A percentile compares a stretch with the other conserved stretches of the same genome.
These are phyloP conservation scores for Hypholoma sublateritium DNA, from an alignment of 768 basidiomycete species.

Conservation along the genomic window DNA sequence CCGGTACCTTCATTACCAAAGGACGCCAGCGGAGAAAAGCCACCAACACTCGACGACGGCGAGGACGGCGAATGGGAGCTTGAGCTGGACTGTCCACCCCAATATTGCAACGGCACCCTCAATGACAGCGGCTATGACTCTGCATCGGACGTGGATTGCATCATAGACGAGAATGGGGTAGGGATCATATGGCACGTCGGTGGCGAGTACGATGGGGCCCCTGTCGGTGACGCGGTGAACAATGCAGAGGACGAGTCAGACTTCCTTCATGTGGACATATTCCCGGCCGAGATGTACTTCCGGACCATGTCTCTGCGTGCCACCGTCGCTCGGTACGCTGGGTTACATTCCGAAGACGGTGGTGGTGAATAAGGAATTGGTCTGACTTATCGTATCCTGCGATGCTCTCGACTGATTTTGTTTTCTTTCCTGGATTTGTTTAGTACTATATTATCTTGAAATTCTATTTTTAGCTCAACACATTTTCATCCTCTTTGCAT, in stretches of 20 bases:
- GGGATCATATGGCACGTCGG: neutral
- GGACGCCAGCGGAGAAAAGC: neutral
- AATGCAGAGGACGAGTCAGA: neutral
- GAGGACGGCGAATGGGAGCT: neutral
- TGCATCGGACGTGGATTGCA: neutral
- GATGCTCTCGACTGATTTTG: too few relatives aligned
- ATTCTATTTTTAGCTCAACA: too few relatives aligned
- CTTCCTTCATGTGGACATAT: neutral
- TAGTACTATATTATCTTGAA: too few relatives aligned
- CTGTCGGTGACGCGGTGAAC: neutral
- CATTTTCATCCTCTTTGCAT: too few relatives aligned
- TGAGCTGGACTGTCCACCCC: neutral
- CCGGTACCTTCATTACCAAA: neutral
- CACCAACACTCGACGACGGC: neutral
- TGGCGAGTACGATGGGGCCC: neutral
- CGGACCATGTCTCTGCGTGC: neutral
- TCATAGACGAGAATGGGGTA: neutral
- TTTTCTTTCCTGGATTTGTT: too few relatives aligned
- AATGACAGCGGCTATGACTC: neutral
- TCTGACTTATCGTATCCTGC: too few relatives aligned
- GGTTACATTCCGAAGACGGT: too few relatives aligned
- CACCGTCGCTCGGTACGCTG: too few relatives aligned
- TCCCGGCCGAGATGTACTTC: neutral
- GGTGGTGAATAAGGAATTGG: neutral
- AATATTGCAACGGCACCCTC: too few relatives aligned